Base-by-base conservation (phyloP, 257 asterid species). In the Schizonepeta tenuifolia region DNA sequence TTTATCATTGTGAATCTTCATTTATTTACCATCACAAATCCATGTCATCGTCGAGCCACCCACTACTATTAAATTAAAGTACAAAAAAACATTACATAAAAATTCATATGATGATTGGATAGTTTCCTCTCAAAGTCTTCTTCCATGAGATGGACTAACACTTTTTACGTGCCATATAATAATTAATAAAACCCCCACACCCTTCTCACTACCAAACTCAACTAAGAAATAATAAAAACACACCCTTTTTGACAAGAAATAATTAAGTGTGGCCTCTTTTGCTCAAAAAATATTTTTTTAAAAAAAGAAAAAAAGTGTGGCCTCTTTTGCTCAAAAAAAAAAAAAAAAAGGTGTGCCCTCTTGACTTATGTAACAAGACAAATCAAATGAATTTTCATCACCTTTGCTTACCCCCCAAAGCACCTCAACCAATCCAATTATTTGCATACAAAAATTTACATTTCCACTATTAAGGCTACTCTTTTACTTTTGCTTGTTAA, bases 361-460 rank as follows among this genome's bases (percentile, higher is more conserved):
- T 67, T 77, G 85, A 71, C 97, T 91, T 91, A 71, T 80, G 83
- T 46, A 79, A 83, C 90, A 91, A 91, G 97, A 76, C 80, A 85
- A 79, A 78, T 83, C 85, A 78, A 71, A 85, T 82, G 75, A 64
- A 65, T 71, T 28, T 40, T 54, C 41, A 84, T 80, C 85, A 84
- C 96, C 96, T 91, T 91, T 91, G 95, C 97, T 89, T 88, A 86
- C 82, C 87, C 75, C 84, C 70, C 91, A 88, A 88, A 90, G 78
- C 96, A 83, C 78, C 89, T 31, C 88, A 82, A 86, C 90, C 95
- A 57, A 74, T 83, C 63, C 91, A 82, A 90, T 82, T 80, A 84
- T 83, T 82, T 84, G 74, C 51, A 62, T 28, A 62, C 73, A 63
- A 82, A 82, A 80, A 71, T 67, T 59, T 75, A 72, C 63, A 61